These are phyloP conservation scores for Letharia lupina DNA, from an alignment of 495 filamentous ascomycete genomes.

Conservation along the genomic window DNA sequence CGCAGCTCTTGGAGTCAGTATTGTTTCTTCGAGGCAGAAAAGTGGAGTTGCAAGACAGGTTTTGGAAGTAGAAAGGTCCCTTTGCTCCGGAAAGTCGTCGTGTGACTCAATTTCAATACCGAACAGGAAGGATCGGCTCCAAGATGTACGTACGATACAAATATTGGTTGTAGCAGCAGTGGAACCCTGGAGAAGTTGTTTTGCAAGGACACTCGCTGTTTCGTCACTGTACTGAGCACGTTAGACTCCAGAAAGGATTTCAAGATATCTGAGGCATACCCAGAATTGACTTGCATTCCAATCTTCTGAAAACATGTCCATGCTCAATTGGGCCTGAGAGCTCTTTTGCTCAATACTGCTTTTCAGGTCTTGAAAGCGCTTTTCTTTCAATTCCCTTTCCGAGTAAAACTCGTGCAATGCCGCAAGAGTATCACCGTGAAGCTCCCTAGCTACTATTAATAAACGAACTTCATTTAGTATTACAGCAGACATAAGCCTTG, in stretches of 20 bases:
- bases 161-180: constrained; percentile 46
- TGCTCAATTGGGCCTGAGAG: constrained; percentile 41
- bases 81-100: not conserved
- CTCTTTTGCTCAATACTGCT: constrained; percentile 39
- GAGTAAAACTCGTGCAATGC: constrained; percentile 59
- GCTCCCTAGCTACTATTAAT: constrained; percentile 32
- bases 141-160: constrained; percentile 36
- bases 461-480: not conserved
- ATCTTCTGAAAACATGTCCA: constrained; percentile 68
- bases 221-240: constrained; percentile 55
- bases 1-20: not conserved
- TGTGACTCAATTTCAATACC: not conserved
- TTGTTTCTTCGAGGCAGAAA: not conserved
- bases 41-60: not conserved
- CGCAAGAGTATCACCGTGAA: constrained; percentile 52
- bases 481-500: not conserved
- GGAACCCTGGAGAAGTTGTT: constrained; percentile 48
- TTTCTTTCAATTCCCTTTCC: constrained; percentile 53
- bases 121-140: not conserved
- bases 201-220: constrained; percentile 54
- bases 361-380: constrained; percentile 57
- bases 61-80: not conserved
- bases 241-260: constrained; percentile 6
- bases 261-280: constrained; percentile 36
- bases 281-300: constrained; percentile 80